Percentiles rank a stretch among this genome's conserved stretches.
These are phyloP conservation scores for Halteria grandinella DNA, from an alignment of 73 alveolate species.

Conservation along the genomic window DNA sequence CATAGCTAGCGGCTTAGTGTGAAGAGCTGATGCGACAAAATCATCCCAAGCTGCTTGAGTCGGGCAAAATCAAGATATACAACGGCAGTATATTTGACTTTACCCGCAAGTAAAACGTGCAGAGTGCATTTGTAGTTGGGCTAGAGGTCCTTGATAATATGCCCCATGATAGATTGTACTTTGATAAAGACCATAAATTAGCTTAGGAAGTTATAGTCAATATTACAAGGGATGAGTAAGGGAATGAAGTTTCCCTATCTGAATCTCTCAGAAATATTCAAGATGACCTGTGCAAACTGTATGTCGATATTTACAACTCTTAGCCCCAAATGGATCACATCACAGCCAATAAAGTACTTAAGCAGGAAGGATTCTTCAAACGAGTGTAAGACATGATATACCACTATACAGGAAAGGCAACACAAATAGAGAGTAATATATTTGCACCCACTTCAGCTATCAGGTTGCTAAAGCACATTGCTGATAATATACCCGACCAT, in stretches of 20 bases:
- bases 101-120: conserved; percentile 1
- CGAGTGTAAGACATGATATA: conserved; percentile 35
- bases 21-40: conserved; percentile 60
- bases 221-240: conserved; percentile 50
- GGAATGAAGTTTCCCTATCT: conserved; percentile 37
- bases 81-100: conserved; percentile 67
- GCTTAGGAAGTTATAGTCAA: conserved; percentile 26
- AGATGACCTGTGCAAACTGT: conserved; percentile 68
- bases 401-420: conserved; percentile 1
- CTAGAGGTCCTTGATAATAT: conserved; percentile 84
- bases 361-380: conserved; percentile 66
- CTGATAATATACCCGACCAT: conserved; percentile 64
- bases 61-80: conserved; percentile 63
- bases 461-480: conserved; percentile 65
- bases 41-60: conserved; percentile 52
- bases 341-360: conserved; percentile 47
- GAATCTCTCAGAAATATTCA: conserved; percentile 50
- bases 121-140: conserved; percentile 65
- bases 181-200: conserved; percentile 26
- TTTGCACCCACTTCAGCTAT: conserved; percentile 82
- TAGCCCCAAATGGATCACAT: conserved; percentile 67
- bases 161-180: conserved; percentile 86
- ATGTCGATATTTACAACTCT: conserved; percentile 43
- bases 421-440: conserved; percentile 45
- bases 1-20: conserved; percentile 62